Conservation (phyloP, 768 basidiomycete species). For the Neoboletus subvelutipes region DNA sequence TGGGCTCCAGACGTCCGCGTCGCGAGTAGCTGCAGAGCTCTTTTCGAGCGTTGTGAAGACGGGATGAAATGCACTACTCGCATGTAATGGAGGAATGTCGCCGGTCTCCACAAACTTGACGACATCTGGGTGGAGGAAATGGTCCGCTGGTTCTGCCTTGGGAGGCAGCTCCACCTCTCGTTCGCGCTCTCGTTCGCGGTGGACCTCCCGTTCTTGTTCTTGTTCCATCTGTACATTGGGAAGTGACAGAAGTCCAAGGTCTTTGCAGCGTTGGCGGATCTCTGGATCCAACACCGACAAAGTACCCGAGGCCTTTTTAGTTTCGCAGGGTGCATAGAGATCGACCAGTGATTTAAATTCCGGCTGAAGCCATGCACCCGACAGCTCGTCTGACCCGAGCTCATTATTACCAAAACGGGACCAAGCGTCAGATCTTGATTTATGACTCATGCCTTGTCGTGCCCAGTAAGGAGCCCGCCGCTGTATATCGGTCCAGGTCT, state of each 20-base stretch:
- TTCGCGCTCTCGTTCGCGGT: constrained; percentile 42
- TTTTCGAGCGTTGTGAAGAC: constrained; percentile 7
- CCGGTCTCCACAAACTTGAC: constrained; percentile 29
- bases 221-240: constrained; percentile 33
- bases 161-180: constrained; percentile 37
- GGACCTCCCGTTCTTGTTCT: constrained; percentile 46
- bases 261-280: constrained; percentile 4
- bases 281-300: background rate
- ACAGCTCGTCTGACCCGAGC: background rate
- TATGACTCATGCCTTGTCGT: constrained; percentile 28
- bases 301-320: background rate
- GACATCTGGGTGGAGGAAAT: constrained; percentile 17
- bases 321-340: constrained; percentile 27
- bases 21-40: constrained; percentile 6
- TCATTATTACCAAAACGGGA: background rate
- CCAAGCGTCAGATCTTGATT: constrained; percentile 14
- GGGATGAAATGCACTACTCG: constrained; percentile 22
- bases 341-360: constrained; percentile 36
- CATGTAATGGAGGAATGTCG: background rate
- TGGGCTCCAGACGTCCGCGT: constrained; percentile 18
- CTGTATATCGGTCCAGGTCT: constrained; percentile 34
- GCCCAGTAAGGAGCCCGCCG: background rate
- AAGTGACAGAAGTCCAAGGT: constrained; percentile 10
- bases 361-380: constrained; percentile 36
- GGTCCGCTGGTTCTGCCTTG: constrained; percentile 15